Evolutionary conservation across 257 asterid species (phyloP).

Genomic region (Apocynum venetum): DNA sequence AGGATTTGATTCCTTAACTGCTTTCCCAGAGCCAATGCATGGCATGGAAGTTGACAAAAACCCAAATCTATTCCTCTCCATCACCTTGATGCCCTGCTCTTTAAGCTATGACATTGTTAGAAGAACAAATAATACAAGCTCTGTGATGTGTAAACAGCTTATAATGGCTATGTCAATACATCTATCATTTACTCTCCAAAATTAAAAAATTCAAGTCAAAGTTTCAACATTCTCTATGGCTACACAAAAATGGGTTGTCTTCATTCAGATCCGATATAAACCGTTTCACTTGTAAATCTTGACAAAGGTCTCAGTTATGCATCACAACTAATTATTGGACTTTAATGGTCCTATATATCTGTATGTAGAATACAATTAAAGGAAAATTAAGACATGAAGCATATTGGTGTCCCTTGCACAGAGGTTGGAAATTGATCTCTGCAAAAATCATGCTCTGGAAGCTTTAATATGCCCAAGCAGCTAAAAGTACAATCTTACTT

Average conservation of each 20-base stretch:
- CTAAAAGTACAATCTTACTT: neutral
- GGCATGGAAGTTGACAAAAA: constrained; percentile 51
- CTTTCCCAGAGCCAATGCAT: constrained; percentile 55
- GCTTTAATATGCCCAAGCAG: neutral
- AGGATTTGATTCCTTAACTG: constrained; percentile 37
- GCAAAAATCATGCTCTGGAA: neutral
- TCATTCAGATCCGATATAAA: neutral
- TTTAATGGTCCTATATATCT: neutral
- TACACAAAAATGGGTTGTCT: neutral
- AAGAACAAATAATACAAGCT: neutral
- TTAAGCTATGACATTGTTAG: neutral
- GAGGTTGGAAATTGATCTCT: neutral
- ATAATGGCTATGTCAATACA: neutral
- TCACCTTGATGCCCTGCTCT: constrained; percentile 45
- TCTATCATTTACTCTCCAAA: neutral
- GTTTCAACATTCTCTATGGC: neutral
- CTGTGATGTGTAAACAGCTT: neutral
- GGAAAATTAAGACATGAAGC: neutral
- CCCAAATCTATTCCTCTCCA: constrained; percentile 33
- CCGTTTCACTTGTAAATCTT: neutral
- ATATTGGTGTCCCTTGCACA: neutral
- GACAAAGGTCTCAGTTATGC: neutral
- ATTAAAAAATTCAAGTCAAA: neutral
- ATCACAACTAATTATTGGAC: neutral
- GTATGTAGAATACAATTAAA: neutral